Percentiles rank a stretch among this genome's conserved stretches.
phyloP scores from a whole-genome alignment of 345 rosid species.

The Geranium brycei region DNA sequence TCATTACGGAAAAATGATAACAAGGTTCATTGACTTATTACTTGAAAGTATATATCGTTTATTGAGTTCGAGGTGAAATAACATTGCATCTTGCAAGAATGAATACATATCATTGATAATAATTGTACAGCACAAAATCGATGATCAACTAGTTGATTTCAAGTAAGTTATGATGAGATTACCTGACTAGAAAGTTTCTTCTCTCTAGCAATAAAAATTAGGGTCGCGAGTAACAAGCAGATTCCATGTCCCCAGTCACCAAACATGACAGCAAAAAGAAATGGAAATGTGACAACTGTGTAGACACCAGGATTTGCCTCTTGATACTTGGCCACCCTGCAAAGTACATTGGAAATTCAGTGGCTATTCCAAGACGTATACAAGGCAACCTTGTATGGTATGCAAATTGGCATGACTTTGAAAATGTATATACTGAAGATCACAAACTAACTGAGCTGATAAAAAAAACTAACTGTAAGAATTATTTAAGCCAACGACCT shows the following conservation, averaged over 20 bases:
- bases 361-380: neutral
- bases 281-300: conserved; percentile 89
- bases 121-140: too few species aligned
- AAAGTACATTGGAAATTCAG: conserved; percentile 9
- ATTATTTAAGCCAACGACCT: neutral
- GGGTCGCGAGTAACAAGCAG: conserved; percentile 71
- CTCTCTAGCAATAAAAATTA: conserved; percentile 53
- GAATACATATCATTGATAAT: neutral
- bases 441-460: neutral
- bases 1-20: neutral
- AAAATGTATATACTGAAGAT: neutral
- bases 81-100: neutral
- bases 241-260: conserved; percentile 99
- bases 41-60: neutral
- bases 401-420: neutral
- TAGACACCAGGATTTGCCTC: conserved; percentile 92
- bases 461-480: neutral
- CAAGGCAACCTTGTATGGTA: neutral
- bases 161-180: conserved; percentile 4
- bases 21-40: too few species aligned
- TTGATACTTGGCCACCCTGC: conserved; percentile 88
- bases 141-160: too few species aligned
- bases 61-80: neutral
- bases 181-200: conserved; percentile 96
- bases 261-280: conserved; percentile 97